These are phyloP conservation scores for Tolypocladium cylindrosporum DNA, from an alignment of 2,329 filamentous ascomycete genomes.

Conservation along the genomic window DNA sequence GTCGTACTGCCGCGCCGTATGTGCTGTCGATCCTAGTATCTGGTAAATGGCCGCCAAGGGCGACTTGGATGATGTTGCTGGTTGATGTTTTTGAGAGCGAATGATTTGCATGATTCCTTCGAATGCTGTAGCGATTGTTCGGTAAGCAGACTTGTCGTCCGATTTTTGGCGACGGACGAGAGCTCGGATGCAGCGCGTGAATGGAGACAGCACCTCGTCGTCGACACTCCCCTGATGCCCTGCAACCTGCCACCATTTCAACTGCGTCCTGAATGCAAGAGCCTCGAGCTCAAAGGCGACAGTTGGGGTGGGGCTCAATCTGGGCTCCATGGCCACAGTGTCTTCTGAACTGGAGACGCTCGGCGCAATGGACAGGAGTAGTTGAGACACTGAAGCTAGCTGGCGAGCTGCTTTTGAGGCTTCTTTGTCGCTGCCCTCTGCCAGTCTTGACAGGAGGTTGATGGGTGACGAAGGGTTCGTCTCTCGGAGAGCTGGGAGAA, in stretches of 20 bases:
- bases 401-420: slow-evolving; percentile 51
- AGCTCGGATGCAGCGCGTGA: slow-evolving; percentile 51
- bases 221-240: slow-evolving; percentile 49
- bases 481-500: slow-evolving; percentile 44
- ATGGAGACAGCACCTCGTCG: slow-evolving; percentile 56
- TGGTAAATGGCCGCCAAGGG: slow-evolving; percentile 41
- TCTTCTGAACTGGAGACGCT: slow-evolving; percentile 58
- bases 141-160: slow-evolving; percentile 25
- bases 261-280: slow-evolving; percentile 49
- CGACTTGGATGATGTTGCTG: slow-evolving; percentile 26
- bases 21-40: slow-evolving; percentile 37
- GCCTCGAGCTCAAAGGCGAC: slow-evolving; percentile 53
- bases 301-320: slow-evolving; percentile 45
- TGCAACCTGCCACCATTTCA: slow-evolving; percentile 57
- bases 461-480: slow-evolving; percentile 45
- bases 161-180: slow-evolving; percentile 44
- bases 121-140: slow-evolving; percentile 21
- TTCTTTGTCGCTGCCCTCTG: slow-evolving; percentile 32
- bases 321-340: slow-evolving; percentile 37
- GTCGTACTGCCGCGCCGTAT: slow-evolving; percentile 32
- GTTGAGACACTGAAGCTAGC: slow-evolving; percentile 55
- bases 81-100: slow-evolving; percentile 21
- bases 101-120: slow-evolving; percentile 21
- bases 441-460: slow-evolving; percentile 41
- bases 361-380: slow-evolving; percentile 55